Conservation (phyloP, 345 rosid species). For the Camelina hispida region DNA sequence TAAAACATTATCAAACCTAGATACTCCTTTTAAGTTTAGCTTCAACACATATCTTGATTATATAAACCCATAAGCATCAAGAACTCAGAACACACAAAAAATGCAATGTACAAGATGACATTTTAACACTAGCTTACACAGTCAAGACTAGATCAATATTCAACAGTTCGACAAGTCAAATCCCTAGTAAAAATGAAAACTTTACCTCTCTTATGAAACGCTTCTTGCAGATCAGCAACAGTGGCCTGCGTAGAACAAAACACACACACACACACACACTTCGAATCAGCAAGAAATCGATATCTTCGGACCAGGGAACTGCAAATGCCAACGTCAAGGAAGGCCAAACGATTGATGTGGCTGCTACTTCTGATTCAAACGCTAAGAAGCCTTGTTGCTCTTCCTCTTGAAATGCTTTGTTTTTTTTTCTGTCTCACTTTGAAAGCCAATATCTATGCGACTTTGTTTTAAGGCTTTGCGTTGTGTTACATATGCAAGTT, state of each 20-base stretch:
- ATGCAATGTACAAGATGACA: background rate
- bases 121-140: background rate
- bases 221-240: conserved; percentile 91
- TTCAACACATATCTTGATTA: background rate
- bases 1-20: conserved; percentile 24
- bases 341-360: conserved; percentile 81
- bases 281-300: conserved; percentile 80
- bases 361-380: conserved; percentile 63
- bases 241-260: conserved; percentile 63
- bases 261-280: conserved; percentile 10
- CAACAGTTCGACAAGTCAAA: conserved; percentile 16
- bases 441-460: background rate
- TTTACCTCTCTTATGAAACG: conserved; percentile 79
- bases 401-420: conserved; percentile 54
- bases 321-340: conserved; percentile 63
- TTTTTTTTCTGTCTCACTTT: background rate
- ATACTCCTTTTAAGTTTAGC: background rate
- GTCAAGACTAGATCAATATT: conserved; percentile 15
- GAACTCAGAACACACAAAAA: background rate
- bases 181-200: conserved; percentile 30
- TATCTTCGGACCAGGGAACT: conserved; percentile 67
- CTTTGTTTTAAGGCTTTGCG: background rate
- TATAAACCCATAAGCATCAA: background rate
- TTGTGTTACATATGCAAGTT: conserved; percentile 20
- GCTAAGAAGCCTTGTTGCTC: conserved; percentile 83